These are phyloP conservation scores for Saturnispora serradocipensis DNA, from an alignment of 805 yeast species.

Conservation along the genomic window DNA sequence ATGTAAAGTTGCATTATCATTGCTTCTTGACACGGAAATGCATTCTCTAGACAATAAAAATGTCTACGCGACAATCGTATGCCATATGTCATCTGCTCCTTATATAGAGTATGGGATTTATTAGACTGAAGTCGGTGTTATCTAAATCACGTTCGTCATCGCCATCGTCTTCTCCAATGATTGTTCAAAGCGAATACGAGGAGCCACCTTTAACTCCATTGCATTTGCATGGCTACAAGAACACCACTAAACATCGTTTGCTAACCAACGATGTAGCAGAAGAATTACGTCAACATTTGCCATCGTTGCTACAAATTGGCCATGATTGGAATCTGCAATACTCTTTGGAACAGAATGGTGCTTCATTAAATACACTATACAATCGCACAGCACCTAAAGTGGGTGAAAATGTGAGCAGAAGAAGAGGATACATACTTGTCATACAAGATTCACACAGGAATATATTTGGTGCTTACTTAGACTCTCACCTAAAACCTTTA, in stretches of 20 bases:
- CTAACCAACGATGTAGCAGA: slow-evolving; percentile 54
- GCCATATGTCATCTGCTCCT: background rate
- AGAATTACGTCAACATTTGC: slow-evolving; percentile 63
- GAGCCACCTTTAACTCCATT: slow-evolving; percentile 47
- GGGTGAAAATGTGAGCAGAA: slow-evolving; percentile 26
- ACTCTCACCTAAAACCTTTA: slow-evolving; percentile 62
- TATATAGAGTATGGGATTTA: background rate
- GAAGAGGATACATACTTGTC: slow-evolving; percentile 63
- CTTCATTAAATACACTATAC: slow-evolving; percentile 75
- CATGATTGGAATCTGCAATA: slow-evolving; percentile 72
- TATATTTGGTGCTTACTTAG: slow-evolving; percentile 70
- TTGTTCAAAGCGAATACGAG: background rate
- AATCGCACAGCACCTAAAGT: slow-evolving; percentile 38
- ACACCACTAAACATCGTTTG: slow-evolving; percentile 48
- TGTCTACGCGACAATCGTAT: background rate
- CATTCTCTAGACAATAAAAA: background rate
- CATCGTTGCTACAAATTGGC: slow-evolving; percentile 68
- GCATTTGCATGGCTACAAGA: slow-evolving; percentile 49
- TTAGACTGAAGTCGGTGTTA: slow-evolving; percentile 4
- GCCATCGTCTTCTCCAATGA: background rate
- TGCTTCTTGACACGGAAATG: too few relatives aligned
- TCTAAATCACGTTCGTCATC: slow-evolving; percentile 3
- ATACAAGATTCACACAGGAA: slow-evolving; percentile 56
- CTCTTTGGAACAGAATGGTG: slow-evolving; percentile 88
- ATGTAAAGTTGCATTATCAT: too few relatives aligned